Percentiles rank a stretch among this genome's conserved stretches.
phyloP scores from a whole-genome alignment of 306 rosid genomes.

The Sesbania bispinosa region DNA sequence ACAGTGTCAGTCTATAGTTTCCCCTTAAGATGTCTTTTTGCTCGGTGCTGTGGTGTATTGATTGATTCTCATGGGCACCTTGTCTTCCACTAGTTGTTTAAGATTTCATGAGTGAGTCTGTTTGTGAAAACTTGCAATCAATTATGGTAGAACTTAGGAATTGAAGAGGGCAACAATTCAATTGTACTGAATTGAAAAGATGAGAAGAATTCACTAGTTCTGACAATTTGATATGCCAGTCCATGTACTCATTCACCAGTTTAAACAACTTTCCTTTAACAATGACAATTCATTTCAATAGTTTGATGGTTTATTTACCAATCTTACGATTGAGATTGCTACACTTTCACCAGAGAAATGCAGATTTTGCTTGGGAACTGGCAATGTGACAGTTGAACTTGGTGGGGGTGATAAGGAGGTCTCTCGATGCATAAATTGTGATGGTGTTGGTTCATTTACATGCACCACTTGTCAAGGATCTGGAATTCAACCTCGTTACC shows the following conservation, averaged over 20 bases:
- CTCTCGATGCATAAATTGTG: slow-evolving; percentile 87
- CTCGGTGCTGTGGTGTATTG: not conserved
- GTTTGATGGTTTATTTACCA: not conserved
- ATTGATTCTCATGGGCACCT: not conserved
- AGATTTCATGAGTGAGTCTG: not conserved
- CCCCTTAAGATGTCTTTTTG: not conserved
- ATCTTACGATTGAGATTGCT: slow-evolving; percentile 17
- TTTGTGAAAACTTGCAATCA: not conserved
- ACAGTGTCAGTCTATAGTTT: not conserved
- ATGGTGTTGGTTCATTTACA: slow-evolving; percentile 76
- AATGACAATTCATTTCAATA: not conserved
- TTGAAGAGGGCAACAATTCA: not conserved
- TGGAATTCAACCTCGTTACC: slow-evolving; percentile 98
- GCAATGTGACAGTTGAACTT: slow-evolving; percentile 67
- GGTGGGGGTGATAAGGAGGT: slow-evolving; percentile 81
- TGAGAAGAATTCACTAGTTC: not conserved
- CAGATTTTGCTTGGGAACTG: slow-evolving; percentile 82
- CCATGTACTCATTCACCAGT: not conserved
- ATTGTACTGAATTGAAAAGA: not conserved
- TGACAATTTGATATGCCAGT: not conserved
- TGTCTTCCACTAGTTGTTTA: not conserved
- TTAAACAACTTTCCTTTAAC: not conserved
- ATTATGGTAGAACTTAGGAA: not conserved
- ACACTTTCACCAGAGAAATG: slow-evolving; percentile 65
- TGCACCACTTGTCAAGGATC: slow-evolving; percentile 98